phyloP scores from a whole-genome alignment of 176 grass and related monocot genomes.

The Phyllostachys edulis region DNA sequence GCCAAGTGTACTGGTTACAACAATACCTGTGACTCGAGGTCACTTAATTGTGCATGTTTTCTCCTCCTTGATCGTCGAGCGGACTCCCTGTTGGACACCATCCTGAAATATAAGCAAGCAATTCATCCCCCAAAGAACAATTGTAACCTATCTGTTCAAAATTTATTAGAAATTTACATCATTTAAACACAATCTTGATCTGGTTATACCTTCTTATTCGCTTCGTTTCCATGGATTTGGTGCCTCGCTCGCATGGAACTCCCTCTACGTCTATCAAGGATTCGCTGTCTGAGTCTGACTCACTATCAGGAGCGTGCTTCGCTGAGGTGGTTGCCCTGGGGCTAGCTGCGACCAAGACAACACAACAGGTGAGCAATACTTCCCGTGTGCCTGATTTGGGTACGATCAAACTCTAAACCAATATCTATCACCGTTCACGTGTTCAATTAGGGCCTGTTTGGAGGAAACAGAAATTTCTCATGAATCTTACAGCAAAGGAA shows the following conservation, averaged over 20 bases:
- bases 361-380: constrained; percentile 1
- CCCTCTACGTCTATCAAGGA: constrained; percentile 41
- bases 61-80: constrained; percentile 72
- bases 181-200: neutral
- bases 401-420: constrained; percentile 1
- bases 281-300: constrained; percentile 63
- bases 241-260: constrained; percentile 45
- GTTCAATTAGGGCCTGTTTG: neutral
- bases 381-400: constrained; percentile 22
- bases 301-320: constrained; percentile 28
- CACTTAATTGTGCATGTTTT: constrained; percentile 70
- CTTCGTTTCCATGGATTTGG: constrained; percentile 36
- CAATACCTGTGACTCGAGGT: constrained; percentile 73
- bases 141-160: neutral
- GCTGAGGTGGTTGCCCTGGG: constrained; percentile 7
- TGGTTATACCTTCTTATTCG: constrained; percentile 61
- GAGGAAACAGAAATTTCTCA: neutral
- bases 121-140: neutral
- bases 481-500: neutral
- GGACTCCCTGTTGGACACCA: constrained; percentile 90
- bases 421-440: neutral
- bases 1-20: neutral
- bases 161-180: neutral
- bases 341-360: constrained; percentile 38
- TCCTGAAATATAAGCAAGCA: constrained; percentile 48